Percentiles rank a stretch among this genome's conserved stretches.
phyloP scores from a whole-genome alignment of 352 stramenopile genomes.

The Pythium phragmiticola region DNA sequence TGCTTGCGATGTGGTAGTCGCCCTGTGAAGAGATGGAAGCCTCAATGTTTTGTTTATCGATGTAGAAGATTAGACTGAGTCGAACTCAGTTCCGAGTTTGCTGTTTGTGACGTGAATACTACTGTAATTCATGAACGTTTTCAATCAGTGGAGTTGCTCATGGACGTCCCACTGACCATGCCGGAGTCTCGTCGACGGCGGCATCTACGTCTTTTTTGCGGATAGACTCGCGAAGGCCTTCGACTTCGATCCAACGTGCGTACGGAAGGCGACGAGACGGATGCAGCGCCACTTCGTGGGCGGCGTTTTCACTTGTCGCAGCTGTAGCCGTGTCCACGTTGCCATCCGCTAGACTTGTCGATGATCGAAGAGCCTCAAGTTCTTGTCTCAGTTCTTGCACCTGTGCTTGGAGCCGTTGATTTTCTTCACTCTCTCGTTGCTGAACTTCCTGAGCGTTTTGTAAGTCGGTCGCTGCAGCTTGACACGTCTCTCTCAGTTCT shows the following conservation, averaged over 20 bases:
- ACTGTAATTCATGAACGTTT: too few relatives aligned
- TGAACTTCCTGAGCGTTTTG: neutral
- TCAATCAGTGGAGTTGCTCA: neutral
- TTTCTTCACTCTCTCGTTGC: conserved; percentile 6
- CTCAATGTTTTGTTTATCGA: neutral
- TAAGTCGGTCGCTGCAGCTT: neutral
- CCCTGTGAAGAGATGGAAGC: neutral
- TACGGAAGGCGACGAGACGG: conserved; percentile 68
- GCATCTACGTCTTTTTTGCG: conserved; percentile 32
- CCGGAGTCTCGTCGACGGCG: conserved; percentile 39
- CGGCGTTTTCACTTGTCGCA: neutral
- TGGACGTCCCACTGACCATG: conserved; percentile 4
- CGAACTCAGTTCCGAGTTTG: neutral
- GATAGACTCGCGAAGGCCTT: conserved; percentile 75
- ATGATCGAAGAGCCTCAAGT: conserved; percentile 11
- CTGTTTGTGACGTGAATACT: neutral
- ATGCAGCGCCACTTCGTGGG: conserved; percentile 31
- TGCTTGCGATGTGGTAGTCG: conserved; percentile 1
- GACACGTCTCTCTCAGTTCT: neutral
- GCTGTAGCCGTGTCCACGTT: neutral
- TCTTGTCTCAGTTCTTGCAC: conserved; percentile 23
- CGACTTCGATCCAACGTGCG: conserved; percentile 75
- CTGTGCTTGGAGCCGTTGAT: conserved; percentile 15
- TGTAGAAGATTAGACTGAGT: neutral
- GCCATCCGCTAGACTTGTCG: neutral